These are phyloP conservation scores for Hypoxylon lienhwacheense DNA, from an alignment of 495 filamentous ascomycete species.

Conservation along the genomic window DNA sequence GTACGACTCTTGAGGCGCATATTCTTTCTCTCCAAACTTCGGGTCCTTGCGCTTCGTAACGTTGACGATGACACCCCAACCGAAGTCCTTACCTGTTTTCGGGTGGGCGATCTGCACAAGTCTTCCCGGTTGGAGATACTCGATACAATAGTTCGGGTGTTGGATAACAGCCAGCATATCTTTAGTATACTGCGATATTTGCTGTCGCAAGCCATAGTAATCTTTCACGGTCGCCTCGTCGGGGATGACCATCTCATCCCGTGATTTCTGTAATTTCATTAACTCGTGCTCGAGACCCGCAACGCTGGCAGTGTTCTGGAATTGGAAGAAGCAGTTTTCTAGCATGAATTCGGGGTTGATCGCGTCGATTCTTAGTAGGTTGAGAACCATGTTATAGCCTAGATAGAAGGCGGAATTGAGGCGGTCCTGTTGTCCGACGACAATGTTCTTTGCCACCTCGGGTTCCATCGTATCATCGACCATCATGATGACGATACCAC, in stretches of 20 bases:
- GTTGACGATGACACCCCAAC: constrained; percentile 87
- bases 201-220: constrained; percentile 83
- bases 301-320: constrained; percentile 89
- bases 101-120: constrained; percentile 79
- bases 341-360: constrained; percentile 98
- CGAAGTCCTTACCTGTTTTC: constrained; percentile 70
- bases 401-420: constrained; percentile 97
- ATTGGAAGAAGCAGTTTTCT: constrained; percentile 95
- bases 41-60: constrained; percentile 61
- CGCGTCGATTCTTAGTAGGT: constrained; percentile 91
- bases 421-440: constrained; percentile 92
- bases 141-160: constrained; percentile 79
- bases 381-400: constrained; percentile 99
- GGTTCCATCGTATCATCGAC: constrained; percentile 95
- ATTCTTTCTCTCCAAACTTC: constrained; percentile 63
- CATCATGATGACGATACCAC: constrained; percentile 99
- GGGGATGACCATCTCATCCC: constrained; percentile 69
- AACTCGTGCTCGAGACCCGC: constrained; percentile 80
- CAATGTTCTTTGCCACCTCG: constrained; percentile 87
- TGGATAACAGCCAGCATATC: constrained; percentile 88
- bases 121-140: constrained; percentile 79
- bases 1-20: constrained; percentile 69
- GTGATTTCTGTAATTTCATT: constrained; percentile 69
- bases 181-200: constrained; percentile 75
- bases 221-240: constrained; percentile 89